A percentile compares a stretch with the other conserved stretches of the same genome.
Evolutionary conservation across 1,284 basidiomycete genomes (phyloP).

Genomic region (Irpex rosettiformis): DNA sequence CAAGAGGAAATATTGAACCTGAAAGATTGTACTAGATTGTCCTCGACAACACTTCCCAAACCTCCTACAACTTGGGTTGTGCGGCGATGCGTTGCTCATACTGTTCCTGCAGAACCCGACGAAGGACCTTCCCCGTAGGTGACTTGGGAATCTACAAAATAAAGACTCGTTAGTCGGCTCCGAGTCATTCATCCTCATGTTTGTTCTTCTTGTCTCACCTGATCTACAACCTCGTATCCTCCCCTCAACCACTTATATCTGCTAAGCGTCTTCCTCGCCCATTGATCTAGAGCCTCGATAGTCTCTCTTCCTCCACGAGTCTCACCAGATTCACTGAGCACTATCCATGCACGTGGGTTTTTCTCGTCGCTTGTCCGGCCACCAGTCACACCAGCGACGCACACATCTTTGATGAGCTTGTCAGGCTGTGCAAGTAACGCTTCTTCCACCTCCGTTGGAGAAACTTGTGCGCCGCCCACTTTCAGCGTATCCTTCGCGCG

Average conservation of each 20-base stretch:
- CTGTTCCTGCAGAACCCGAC: slow-evolving; percentile 53
- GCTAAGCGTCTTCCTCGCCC: slow-evolving; percentile 59
- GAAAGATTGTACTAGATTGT: background rate
- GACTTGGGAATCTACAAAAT: slow-evolving; percentile 59
- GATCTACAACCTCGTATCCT: slow-evolving; percentile 59
- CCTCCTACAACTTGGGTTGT: slow-evolving; percentile 32
- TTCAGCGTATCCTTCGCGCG: slow-evolving; percentile 71
- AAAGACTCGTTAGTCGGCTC: too few relatives aligned
- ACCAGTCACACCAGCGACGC: slow-evolving; percentile 68
- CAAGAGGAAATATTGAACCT: background rate
- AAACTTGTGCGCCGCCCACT: slow-evolving; percentile 71
- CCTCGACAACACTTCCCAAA: background rate
- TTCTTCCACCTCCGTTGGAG: slow-evolving; percentile 70
- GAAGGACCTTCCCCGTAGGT: slow-evolving; percentile 65
- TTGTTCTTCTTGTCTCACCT: too few relatives aligned
- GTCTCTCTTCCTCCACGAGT: slow-evolving; percentile 41
- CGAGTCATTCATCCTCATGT: too few relatives aligned
- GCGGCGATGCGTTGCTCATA: slow-evolving; percentile 37
- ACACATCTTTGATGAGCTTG: slow-evolving; percentile 53
- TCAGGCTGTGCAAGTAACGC: slow-evolving; percentile 56
- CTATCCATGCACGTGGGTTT: slow-evolving; percentile 71
- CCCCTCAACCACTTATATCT: slow-evolving; percentile 71
- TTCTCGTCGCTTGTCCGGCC: slow-evolving; percentile 65
- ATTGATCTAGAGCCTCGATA: slow-evolving; percentile 47
- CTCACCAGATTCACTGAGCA: slow-evolving; percentile 52